These are phyloP conservation scores for Fulvia fulva DNA, from an alignment of 2,329 filamentous ascomycete species.

Conservation along the genomic window DNA sequence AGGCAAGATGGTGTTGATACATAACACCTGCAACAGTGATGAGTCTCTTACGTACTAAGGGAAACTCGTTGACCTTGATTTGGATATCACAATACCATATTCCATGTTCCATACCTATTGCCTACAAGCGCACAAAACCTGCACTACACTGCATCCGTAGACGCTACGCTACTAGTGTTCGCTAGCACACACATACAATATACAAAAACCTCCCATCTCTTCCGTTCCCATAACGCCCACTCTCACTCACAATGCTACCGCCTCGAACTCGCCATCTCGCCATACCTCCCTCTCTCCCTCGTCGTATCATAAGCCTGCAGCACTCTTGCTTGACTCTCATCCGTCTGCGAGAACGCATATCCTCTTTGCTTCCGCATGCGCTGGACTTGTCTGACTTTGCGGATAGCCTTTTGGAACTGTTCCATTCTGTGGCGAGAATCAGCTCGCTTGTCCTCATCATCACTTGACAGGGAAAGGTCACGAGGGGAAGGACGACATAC, in stretches of 20 bases:
- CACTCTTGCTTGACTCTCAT: conserved; percentile 91
- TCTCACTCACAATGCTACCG: conserved; percentile 3
- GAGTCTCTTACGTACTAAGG: no score
- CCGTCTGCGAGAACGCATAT: conserved; percentile 96
- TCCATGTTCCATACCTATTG: neutral
- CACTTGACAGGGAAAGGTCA: no score
- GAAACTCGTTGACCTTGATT: no score
- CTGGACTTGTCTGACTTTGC: conserved; percentile 96
- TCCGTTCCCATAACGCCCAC: neutral
- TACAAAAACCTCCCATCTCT: neutral
- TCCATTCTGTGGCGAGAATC: conserved; percentile 68
- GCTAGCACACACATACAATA: neutral
- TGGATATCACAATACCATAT: neutral
- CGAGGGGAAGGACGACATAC: conserved; percentile 48
- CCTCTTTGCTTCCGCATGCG: conserved; percentile 99
- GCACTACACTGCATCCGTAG: neutral
- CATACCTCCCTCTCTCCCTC: conserved; percentile 81
- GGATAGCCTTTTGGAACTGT: conserved; percentile 98
- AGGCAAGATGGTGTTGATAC: no score
- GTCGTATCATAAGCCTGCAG: conserved; percentile 98
- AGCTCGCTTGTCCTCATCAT: conserved; percentile 9
- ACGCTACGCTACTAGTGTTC: neutral
- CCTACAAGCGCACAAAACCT: no score
- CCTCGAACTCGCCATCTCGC: conserved; percentile 73
- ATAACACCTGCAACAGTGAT: no score